Base-by-base conservation (phyloP, 371 early-diverging fungal species). In the Rhizopus stolonifer region DNA sequence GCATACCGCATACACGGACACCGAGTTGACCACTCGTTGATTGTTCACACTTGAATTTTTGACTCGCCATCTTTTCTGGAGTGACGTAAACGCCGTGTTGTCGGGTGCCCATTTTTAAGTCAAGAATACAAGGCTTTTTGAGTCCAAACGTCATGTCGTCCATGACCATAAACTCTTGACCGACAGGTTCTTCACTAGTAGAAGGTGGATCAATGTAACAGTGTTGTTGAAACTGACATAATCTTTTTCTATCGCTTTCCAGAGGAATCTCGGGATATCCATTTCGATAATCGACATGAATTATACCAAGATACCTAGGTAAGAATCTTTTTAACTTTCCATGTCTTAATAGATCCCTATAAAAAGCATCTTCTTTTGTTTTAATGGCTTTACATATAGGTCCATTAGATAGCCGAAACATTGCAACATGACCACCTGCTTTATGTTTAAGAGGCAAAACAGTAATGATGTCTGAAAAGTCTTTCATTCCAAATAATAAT, bases 1-100 rank as follows among this genome's bases (percentile, higher is more conserved):
- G 95, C 91, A 94, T 90, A n/a, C 97, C 96, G 66, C 97, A 95
- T 46, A 96, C 86, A 9, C 96, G 82, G 29, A 94, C 92, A 8
- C 97, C 97, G 19, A 95, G 77, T 40, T 77, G 73, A 56, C 86
- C 85, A 61, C 92, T 91, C 14, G 97, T 96, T 3, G 91, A 88
- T 45, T 81, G 78, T 53, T 87, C 91, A 56, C 93, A 94, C 68
- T 95, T 95, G 44, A 75, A 69, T 51, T 84, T 91, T 69, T 95
- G 95, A 36, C 87, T 88, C 21, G 72, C 62, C 48, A 87, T 77
- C 67, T 96, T 96, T 39, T 81, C 83, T 19, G 77, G 74, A 1
- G 86, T 70, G 0, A 88, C 93, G 69, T 89, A 80, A 46, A 95
- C 84, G 4, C 96, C 95, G 59, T 94, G 90, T 68, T 96, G 97